A percentile compares a stretch with the other conserved stretches of the same genome.
phyloP scores from a whole-genome alignment of 169 alveolate species.

The Plasmodium cynomolgi region DNA sequence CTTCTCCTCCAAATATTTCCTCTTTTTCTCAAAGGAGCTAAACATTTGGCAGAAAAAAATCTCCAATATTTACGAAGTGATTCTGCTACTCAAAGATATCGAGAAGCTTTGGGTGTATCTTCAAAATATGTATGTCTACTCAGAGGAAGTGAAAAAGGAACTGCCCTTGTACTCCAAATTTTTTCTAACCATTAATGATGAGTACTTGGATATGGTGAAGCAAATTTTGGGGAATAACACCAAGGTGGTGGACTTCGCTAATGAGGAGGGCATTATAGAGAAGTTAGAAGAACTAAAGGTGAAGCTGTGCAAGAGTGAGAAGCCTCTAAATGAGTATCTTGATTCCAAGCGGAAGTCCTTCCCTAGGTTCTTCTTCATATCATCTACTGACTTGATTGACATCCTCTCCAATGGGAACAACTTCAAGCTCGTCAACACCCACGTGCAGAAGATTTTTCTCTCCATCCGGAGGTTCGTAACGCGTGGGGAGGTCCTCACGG shows the following conservation, averaged over 20 bases:
- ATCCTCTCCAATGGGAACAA: slow-evolving; percentile 96
- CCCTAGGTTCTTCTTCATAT: slow-evolving; percentile 97
- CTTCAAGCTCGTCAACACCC: slow-evolving; percentile 95
- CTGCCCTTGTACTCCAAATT: slow-evolving; percentile 95
- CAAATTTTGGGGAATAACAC: slow-evolving; percentile 81
- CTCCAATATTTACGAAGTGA: slow-evolving; percentile 93
- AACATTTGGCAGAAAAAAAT: slow-evolving; percentile 94
- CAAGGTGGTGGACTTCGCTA: slow-evolving; percentile 88
- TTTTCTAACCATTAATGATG: slow-evolving; percentile 94
- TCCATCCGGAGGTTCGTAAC: slow-evolving; percentile 90
- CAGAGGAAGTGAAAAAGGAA: slow-evolving; percentile 98
- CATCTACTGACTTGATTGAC: slow-evolving; percentile 95
- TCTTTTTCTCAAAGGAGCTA: slow-evolving; percentile 93
- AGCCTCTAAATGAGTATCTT: slow-evolving; percentile 96
- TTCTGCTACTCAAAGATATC: slow-evolving; percentile 93
- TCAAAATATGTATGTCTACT: slow-evolving; percentile 95
- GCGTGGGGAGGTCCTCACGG: slow-evolving; percentile 85
- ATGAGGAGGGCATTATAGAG: slow-evolving; percentile 84
- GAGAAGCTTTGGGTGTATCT: slow-evolving; percentile 97
- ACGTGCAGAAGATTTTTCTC: slow-evolving; percentile 95
- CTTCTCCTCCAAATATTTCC: slow-evolving; percentile 94
- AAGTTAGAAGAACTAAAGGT: slow-evolving; percentile 91
- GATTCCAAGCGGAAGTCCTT: slow-evolving; percentile 96
- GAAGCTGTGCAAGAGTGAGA: slow-evolving; percentile 93
- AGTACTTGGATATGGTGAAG: slow-evolving; percentile 92